phyloP scores from a whole-genome alignment of 2,329 filamentous ascomycete genomes.

The Talaromyces sp. region DNA sequence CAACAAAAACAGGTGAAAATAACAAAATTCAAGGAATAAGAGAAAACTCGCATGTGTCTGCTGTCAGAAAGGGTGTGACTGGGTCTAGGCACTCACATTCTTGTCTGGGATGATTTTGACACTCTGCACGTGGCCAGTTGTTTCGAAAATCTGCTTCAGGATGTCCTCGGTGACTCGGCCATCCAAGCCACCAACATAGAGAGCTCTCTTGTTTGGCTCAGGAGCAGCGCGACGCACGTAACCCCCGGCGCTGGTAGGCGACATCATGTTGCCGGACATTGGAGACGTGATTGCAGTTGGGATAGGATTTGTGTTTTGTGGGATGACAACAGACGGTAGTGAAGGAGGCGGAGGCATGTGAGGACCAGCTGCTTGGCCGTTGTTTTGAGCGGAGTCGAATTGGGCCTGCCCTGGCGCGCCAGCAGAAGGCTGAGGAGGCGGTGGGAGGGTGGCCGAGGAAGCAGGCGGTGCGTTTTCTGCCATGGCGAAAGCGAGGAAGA shows the following conservation, averaged over 20 bases:
- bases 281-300: conserved; percentile 88
- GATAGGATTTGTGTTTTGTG: conserved; percentile 93
- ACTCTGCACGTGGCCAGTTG: conserved; percentile 93
- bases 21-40: neutral
- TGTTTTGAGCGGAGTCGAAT: conserved; percentile 67
- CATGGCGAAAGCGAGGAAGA: conserved; percentile 51
- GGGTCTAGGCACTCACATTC: conserved; percentile 64
- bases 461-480: conserved; percentile 66
- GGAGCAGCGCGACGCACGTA: conserved; percentile 87
- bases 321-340: conserved; percentile 77
- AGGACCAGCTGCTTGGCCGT: conserved; percentile 61
- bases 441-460: conserved; percentile 61
- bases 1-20: neutral
- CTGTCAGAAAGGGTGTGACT: neutral
- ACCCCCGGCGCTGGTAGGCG: conserved; percentile 73
- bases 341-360: conserved; percentile 88
- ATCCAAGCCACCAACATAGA: conserved; percentile 94
- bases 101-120: conserved; percentile 99
- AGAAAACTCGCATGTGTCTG: neutral
- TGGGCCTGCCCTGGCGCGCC: conserved; percentile 61
- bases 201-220: conserved; percentile 95
- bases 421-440: conserved; percentile 61
- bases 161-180: conserved; percentile 95
- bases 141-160: conserved; percentile 96
- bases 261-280: conserved; percentile 73